Evolutionary conservation across 768 basidiomycete species (phyloP).

Genomic region (Agrocybe praecox): DNA sequence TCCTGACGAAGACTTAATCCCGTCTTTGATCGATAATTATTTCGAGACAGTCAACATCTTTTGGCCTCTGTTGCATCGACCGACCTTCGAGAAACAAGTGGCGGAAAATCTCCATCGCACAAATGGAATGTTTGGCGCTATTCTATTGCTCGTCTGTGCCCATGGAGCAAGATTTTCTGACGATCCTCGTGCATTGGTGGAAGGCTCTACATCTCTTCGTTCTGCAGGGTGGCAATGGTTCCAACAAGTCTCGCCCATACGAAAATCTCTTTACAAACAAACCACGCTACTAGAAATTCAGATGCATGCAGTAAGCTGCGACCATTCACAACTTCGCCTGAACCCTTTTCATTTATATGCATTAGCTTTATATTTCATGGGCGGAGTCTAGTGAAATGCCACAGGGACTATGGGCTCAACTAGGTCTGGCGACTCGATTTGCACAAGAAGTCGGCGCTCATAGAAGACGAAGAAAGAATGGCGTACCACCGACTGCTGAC

Average conservation of each 20-base stretch:
- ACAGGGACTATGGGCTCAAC: slow-evolving; percentile 62
- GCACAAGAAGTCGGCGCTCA: slow-evolving; percentile 81
- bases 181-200: slow-evolving; percentile 58
- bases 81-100: slow-evolving; percentile 61
- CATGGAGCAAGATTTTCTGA: slow-evolving; percentile 60
- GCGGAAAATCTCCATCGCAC: slow-evolving; percentile 49
- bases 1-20: slow-evolving; percentile 56
- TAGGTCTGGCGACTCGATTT: slow-evolving; percentile 69
- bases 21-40: slow-evolving; percentile 61
- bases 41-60: slow-evolving; percentile 59
- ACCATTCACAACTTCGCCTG: no score
- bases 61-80: slow-evolving; percentile 72
- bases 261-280: slow-evolving; percentile 57
- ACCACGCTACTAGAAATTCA: slow-evolving; percentile 77
- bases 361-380: slow-evolving; percentile 50
- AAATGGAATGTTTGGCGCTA: slow-evolving; percentile 51
- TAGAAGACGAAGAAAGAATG: slow-evolving; percentile 32
- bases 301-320: slow-evolving; percentile 51
- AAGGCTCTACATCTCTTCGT: slow-evolving; percentile 41
- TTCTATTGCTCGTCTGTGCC: slow-evolving; percentile 67
- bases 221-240: slow-evolving; percentile 69
- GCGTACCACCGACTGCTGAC: slow-evolving; percentile 43
- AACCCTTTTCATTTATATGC: neutral
- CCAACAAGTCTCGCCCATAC: slow-evolving; percentile 63
- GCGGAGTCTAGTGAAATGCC: slow-evolving; percentile 49